These are phyloP conservation scores for Lactarius deliciosus DNA, from an alignment of 768 basidiomycete genomes.

Conservation along the genomic window DNA sequence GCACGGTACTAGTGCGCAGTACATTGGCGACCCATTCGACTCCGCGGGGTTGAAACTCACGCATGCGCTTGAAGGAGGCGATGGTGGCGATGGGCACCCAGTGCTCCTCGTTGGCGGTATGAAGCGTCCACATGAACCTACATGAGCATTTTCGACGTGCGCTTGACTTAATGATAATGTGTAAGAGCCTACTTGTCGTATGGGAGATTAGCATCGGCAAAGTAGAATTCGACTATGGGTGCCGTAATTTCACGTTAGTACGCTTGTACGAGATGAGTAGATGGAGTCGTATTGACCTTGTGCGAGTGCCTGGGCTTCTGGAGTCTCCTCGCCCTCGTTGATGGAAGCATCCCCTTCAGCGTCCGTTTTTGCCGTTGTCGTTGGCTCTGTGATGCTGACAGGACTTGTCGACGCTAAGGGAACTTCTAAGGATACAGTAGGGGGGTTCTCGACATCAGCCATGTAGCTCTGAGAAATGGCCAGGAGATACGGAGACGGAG, in stretches of 20 bases:
- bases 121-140: constrained; percentile 94
- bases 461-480: constrained; percentile 8
- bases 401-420: not conserved
- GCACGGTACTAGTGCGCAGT: constrained; percentile 51
- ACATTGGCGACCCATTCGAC: constrained; percentile 67
- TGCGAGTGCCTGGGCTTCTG: constrained; percentile 49
- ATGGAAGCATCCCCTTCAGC: not conserved
- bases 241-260: not conserved
- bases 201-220: constrained; percentile 94
- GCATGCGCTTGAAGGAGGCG: constrained; percentile 94
- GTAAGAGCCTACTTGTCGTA: constrained; percentile 67
- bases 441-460: constrained; percentile 9
- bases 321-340: constrained; percentile 34
- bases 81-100: constrained; percentile 90
- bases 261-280: not conserved
- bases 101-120: constrained; percentile 76
- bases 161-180: not conserved
- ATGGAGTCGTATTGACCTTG: constrained; percentile 46
- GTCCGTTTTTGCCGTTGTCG: not conserved
- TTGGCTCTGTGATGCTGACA: not conserved
- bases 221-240: constrained; percentile 86
- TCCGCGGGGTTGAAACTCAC: constrained; percentile 61
- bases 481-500: not conserved
- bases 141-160: not conserved
- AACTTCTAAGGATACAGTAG: not conserved